Conservation (phyloP, 768 basidiomycete genomes). For the Hygrophorus russula region DNA sequence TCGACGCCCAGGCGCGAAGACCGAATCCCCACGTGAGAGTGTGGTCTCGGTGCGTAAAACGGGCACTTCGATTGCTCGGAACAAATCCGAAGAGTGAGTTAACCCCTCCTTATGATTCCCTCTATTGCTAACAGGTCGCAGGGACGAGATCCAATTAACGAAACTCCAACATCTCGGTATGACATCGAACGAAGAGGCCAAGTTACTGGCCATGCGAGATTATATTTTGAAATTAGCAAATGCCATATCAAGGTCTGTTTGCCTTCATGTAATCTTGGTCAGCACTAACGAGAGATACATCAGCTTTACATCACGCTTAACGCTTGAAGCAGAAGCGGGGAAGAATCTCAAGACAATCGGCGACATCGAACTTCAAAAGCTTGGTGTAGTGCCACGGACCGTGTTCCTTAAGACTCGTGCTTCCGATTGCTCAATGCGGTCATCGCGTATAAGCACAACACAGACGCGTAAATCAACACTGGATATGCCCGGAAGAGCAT, state of each 20-base stretch:
- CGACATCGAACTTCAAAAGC: slow-evolving; percentile 73
- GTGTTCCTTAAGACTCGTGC: slow-evolving; percentile 67
- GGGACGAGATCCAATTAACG: slow-evolving; percentile 65
- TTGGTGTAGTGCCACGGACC: slow-evolving; percentile 84
- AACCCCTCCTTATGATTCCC: neutral
- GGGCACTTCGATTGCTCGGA: slow-evolving; percentile 33
- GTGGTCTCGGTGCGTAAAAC: slow-evolving; percentile 53
- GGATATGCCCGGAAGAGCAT: slow-evolving; percentile 22
- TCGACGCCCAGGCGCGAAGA: slow-evolving; percentile 32
- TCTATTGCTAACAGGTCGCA: slow-evolving; percentile 15
- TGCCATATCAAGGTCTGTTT: slow-evolving; percentile 57
- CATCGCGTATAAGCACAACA: slow-evolving; percentile 26
- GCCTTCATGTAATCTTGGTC: no score
- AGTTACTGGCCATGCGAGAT: slow-evolving; percentile 81
- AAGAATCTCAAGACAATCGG: slow-evolving; percentile 51
- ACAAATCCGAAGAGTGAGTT: slow-evolving; percentile 68
- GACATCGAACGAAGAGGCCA: slow-evolving; percentile 69
- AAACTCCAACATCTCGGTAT: slow-evolving; percentile 86
- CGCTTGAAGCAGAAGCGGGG: slow-evolving; percentile 50
- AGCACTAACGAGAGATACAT: neutral
- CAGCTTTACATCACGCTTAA: slow-evolving; percentile 61
- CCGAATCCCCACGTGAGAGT: slow-evolving; percentile 64
- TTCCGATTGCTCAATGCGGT: slow-evolving; percentile 26
- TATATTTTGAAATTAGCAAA: slow-evolving; percentile 80
- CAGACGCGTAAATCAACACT: slow-evolving; percentile 28